A percentile compares a stretch with the other conserved stretches of the same genome.
These are phyloP conservation scores for Aspergillus vadensis DNA, from an alignment of 2,329 filamentous ascomycete species.

Conservation along the genomic window DNA sequence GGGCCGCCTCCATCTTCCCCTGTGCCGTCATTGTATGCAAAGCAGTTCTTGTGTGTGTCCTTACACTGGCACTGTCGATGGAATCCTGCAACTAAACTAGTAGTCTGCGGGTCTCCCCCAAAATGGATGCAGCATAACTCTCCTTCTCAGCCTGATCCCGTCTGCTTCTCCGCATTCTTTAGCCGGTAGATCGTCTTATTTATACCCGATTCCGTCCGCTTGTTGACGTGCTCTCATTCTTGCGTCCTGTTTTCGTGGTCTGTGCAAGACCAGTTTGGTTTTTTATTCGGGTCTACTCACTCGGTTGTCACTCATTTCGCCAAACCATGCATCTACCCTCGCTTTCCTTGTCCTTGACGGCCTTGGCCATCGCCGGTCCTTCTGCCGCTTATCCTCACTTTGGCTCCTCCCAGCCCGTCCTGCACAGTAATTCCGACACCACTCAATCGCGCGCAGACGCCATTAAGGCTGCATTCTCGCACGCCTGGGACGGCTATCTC, in stretches of 20 bases:
- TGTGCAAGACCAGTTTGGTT: constrained; percentile 2
- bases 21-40: neutral
- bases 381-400: constrained; percentile 26
- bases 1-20: neutral
- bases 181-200: constrained; percentile 5
- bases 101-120: neutral
- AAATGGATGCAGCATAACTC: neutral
- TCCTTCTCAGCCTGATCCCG: neutral
- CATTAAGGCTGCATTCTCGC: constrained; percentile 68
- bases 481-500: constrained; percentile 73
- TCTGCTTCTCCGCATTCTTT: constrained; percentile 3
- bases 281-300: neutral
- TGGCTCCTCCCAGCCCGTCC: constrained; percentile 12
- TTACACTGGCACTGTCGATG: neutral
- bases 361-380: constrained; percentile 27
- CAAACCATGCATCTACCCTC: constrained; percentile 29
- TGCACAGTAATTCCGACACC: constrained; percentile 15
- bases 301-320: constrained; percentile 11
- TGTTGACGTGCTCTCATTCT: constrained; percentile 16
- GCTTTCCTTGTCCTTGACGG: constrained; percentile 29
- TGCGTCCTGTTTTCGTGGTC: constrained; percentile 9
- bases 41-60: no score
- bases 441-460: constrained; percentile 53
- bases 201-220: constrained; percentile 14
- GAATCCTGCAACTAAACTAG: neutral